A percentile compares a stretch with the other conserved stretches of the same genome.
Evolutionary conservation across 2,329 filamentous ascomycete species (phyloP).

Genomic region (Verticillium nonalfalfae): DNA sequence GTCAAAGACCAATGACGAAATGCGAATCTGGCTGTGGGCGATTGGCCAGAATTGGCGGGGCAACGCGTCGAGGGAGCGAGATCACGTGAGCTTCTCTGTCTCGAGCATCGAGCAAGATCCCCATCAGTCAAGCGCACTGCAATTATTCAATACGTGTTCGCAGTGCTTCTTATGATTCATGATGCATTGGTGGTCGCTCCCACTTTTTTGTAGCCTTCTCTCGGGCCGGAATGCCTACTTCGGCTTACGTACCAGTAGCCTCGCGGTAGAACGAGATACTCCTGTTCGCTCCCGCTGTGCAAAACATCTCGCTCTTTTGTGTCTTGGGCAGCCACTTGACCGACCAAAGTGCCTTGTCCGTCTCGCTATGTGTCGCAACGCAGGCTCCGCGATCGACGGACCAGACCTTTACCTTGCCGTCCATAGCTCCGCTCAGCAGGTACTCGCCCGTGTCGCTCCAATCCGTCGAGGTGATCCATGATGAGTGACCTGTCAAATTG

Average conservation of each 20-base stretch:
- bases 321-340: constrained; percentile 78
- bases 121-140: too few relatives aligned
- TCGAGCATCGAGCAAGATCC: too few relatives aligned
- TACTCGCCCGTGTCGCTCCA: constrained; percentile 94
- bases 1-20: constrained; percentile 10
- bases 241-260: constrained; percentile 52
- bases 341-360: constrained; percentile 76
- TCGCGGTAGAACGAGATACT: constrained; percentile 80
- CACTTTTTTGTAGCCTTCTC: background rate
- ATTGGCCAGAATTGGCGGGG: constrained; percentile 36
- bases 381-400: constrained; percentile 76
- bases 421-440: constrained; percentile 78
- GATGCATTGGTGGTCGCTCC: background rate
- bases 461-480: constrained; percentile 87
- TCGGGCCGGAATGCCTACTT: background rate
- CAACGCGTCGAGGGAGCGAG: constrained; percentile 45
- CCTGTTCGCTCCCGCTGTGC: constrained; percentile 68
- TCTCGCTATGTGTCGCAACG: constrained; percentile 90
- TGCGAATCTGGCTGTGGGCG: background rate
- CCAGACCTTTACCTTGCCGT: constrained; percentile 96
- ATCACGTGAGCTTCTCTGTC: constrained; percentile 36
- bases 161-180: background rate
- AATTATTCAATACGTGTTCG: too few relatives aligned
- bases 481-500: constrained; percentile 70
- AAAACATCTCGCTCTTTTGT: constrained; percentile 64